Conservation (phyloP, 2,329 filamentous ascomycete species). For the Fusarium tuaranense region DNA sequence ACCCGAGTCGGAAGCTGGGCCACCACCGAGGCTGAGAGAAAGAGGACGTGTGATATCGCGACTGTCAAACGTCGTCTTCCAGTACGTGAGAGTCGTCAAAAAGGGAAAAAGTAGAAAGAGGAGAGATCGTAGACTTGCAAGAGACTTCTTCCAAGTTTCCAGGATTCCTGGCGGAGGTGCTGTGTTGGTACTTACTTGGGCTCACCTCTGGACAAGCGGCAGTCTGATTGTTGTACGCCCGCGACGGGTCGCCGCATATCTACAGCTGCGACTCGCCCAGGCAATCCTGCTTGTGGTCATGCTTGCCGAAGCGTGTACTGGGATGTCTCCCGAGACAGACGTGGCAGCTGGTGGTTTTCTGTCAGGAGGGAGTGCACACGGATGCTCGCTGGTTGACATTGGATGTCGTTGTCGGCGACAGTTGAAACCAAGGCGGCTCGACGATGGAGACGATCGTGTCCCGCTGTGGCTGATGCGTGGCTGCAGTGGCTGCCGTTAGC, state of each 20-base stretch:
- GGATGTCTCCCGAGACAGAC: neutral
- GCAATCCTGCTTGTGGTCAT: conserved; percentile 8
- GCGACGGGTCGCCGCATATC: conserved; percentile 34
- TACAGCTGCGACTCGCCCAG: conserved; percentile 11
- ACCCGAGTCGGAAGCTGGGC: conserved; percentile 38
- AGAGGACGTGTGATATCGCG: conserved; percentile 19
- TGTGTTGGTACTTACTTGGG: conserved; percentile 36
- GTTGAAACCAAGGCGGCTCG: conserved; percentile 40
- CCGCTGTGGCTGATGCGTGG: conserved; percentile 45
- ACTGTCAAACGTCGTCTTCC: conserved; percentile 17
- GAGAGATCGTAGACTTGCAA: neutral
- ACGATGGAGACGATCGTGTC: conserved; percentile 39
- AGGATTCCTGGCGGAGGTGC: conserved; percentile 19
- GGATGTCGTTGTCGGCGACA: conserved; percentile 37
- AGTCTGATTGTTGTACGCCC: conserved; percentile 31
- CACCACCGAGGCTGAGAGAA: conserved; percentile 35
- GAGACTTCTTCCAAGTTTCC: conserved; percentile 40
- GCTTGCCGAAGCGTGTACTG: neutral
- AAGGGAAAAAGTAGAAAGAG: neutral
- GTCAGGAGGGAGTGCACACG: conserved; percentile 20
- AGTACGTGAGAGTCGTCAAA: neutral
- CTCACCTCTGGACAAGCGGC: conserved; percentile 18
- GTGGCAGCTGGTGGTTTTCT: conserved; percentile 26
- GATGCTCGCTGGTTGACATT: conserved; percentile 28
- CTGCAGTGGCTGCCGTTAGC: conserved; percentile 34